Base-by-base conservation (phyloP, 305 asterid species). In the Rubia occidens region DNA sequence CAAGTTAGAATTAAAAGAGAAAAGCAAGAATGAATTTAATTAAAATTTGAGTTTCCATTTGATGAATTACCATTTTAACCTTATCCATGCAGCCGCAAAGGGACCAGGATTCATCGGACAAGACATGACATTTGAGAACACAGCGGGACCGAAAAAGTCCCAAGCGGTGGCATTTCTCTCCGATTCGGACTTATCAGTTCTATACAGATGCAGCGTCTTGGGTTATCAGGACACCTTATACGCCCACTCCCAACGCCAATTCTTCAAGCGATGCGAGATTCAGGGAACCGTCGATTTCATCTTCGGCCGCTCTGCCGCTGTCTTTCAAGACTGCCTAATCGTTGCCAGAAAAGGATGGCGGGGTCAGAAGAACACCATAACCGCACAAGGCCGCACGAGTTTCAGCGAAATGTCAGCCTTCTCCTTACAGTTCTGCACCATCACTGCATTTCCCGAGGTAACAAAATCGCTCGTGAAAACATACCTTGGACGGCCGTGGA, bases 141-240 rank as follows among this genome's bases (percentile, higher is more conserved):
- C 90, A 0, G 91, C 98, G 0, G 98, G 98, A 39, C 90, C 98
- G 0, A 80, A 80, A 37, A 92, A 87, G 74, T 91, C 88, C 77
- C 98, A 93, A 45, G 97, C 98, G 0, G 98, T 93, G 0, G 95
- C 97, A 2, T 93, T 85, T 69, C 84, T 95, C 0, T 88, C 97
- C 0, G 96, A 90, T 59, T 88, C 98, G 0, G 97, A 93, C 74
- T 76, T 85, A 0, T 88, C 98, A 0, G 97, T 87, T 11, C 15
- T 93, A 2, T 86, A 76, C 70, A 87, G 94, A 15, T 88, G 96
- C 17, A 79, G 85, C 29, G 47, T 93, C 0, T 76, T 64, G 2
- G 96, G 98, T 1, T 93, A 84, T 78, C 98, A 93, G 53, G 98
- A 93, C 83, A 85, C 95, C 0, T 75, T 93, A 24, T 93, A 93